Conservation (phyloP, 1,139 yeast species). For the Suhomyces ambrosiae region DNA sequence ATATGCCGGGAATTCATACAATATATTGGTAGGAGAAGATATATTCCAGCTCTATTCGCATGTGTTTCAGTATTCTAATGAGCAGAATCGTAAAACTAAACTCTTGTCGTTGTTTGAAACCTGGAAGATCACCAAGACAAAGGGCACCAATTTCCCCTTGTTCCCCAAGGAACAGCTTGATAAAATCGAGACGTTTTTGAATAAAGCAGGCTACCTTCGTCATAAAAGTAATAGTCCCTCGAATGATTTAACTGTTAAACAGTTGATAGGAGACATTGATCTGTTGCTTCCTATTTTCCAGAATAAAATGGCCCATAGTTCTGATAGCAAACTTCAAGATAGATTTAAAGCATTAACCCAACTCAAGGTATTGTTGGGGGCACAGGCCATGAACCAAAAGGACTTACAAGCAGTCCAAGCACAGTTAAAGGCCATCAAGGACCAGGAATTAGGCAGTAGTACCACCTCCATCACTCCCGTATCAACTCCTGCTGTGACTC, state of each 20-base stretch:
- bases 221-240: conserved; percentile 6
- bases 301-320: conserved; percentile 28
- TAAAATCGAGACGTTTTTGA: conserved; percentile 72
- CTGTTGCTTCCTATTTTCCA: conserved; percentile 43
- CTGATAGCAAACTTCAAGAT: conserved; percentile 39
- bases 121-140: conserved; percentile 67
- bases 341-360: conserved; percentile 48
- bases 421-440: conserved; percentile 38
- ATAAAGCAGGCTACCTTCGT: conserved; percentile 37
- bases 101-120: conserved; percentile 79
- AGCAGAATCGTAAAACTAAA: conserved; percentile 64
- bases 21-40: conserved; percentile 67
- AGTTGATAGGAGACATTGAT: conserved; percentile 48
- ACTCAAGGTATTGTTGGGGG: conserved; percentile 40
- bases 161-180: conserved; percentile 73
- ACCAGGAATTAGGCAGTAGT: conserved; percentile 31
- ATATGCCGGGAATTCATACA: conserved; percentile 87
- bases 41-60: conserved; percentile 70
- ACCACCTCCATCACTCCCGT: conserved; percentile 7
- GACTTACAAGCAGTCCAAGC: conserved; percentile 47
- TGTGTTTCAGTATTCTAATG: conserved; percentile 77
- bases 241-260: conserved; percentile 23
- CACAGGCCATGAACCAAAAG: conserved; percentile 39
- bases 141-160: conserved; percentile 64
- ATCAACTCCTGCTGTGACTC: conserved; percentile 8